Conservation (phyloP, 2,329 filamentous ascomycete species). For the Macrophomina tecta region DNA sequence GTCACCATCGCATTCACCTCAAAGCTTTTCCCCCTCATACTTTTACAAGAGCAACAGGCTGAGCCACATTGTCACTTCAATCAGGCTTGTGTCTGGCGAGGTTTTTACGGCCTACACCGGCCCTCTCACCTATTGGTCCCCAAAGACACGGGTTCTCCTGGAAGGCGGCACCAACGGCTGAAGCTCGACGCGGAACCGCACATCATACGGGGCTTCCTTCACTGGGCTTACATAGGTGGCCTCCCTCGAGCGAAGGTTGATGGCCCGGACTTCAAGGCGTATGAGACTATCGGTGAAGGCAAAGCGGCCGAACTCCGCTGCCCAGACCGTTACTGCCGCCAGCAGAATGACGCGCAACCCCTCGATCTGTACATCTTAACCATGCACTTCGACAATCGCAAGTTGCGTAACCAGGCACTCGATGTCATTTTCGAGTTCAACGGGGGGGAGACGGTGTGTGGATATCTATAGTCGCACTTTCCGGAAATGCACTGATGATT, state of each 20-base stretch:
- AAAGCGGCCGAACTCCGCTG: background rate
- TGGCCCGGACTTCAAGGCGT: background rate
- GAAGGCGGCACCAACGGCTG: background rate
- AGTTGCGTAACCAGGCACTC: background rate
- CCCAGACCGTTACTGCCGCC: background rate
- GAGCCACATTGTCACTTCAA: background rate
- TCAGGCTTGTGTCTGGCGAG: background rate
- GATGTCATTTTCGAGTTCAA: background rate
- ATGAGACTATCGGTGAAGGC: background rate
- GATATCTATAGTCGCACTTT: background rate
- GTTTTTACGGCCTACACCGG: background rate
- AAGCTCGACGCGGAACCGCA: background rate
- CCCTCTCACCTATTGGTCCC: constrained; percentile 4
- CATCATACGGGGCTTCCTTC: background rate
- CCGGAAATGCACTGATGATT: background rate
- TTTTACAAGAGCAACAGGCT: background rate
- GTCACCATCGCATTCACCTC: too few relatives aligned
- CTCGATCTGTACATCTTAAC: constrained; percentile 5
- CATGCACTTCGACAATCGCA: background rate
- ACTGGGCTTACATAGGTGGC: background rate
- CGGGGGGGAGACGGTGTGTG: too few relatives aligned
- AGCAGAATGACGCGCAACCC: background rate
- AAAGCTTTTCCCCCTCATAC: too few relatives aligned
- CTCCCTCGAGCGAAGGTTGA: background rate
- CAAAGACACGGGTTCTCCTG: background rate